Evolutionary conservation across 768 basidiomycete genomes (phyloP).

Genomic region (Galerina marginata): DNA sequence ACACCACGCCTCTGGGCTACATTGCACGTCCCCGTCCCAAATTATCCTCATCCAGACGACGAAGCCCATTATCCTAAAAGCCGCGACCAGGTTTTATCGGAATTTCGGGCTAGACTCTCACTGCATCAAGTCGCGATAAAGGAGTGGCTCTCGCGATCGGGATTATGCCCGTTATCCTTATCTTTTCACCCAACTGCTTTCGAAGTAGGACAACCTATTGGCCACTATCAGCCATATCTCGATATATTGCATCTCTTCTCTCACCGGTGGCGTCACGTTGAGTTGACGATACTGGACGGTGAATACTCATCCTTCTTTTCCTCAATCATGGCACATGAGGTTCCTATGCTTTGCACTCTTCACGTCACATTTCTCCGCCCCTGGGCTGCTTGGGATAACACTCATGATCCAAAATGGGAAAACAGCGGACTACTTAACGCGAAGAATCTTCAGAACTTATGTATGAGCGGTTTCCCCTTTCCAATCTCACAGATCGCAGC

Average conservation of each 20-base stretch:
- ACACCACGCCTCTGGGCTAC: constrained; percentile 18
- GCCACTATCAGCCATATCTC: constrained; percentile 1
- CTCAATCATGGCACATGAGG: background rate
- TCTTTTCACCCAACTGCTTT: constrained; percentile 2
- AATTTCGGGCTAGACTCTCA: background rate
- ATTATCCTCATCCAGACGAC: background rate
- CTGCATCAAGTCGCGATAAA: constrained; percentile 1
- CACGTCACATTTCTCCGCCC: background rate
- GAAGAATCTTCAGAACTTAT: constrained; percentile 1
- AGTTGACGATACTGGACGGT: background rate
- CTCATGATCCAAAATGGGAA: background rate
- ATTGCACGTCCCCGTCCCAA: constrained; percentile 10
- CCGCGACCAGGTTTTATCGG: background rate
- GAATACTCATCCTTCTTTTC: constrained; percentile 7
- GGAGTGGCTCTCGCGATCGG: constrained; percentile 13
- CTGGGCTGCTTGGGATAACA: background rate
- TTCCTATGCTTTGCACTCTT: constrained; percentile 13
- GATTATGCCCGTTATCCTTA: constrained; percentile 7
- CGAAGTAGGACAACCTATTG: no score
- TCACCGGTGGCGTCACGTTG: constrained; percentile 1
- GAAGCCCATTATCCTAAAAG: background rate
- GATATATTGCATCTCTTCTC: constrained; percentile 1
- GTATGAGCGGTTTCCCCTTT: constrained; percentile 1
- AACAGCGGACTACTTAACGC: background rate
- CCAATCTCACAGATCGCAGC: background rate